Evolutionary conservation across 148 eudicot genomes (phyloP), one percentile per base, ranked within the genome.

Genomic region (Silene uniflora): DNA sequence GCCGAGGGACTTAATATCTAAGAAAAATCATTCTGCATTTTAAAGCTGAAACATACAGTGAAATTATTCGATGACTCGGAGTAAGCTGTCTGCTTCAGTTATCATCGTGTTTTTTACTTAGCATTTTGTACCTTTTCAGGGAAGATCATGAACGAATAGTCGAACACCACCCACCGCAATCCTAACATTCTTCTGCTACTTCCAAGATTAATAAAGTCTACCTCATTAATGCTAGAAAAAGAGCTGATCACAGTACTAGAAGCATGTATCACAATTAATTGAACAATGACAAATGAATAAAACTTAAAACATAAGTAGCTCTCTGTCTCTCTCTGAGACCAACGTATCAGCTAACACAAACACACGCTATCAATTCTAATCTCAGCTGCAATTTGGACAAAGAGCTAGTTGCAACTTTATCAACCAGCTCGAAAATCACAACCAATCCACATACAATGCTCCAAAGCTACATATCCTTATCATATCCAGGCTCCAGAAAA

Each of bases 321-420:
- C 32, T 10, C 18, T 3, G 7, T 59, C 62, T 10, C 19, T 59
- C 62, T 17, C 23, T 5, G 14, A 64, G 13, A 29, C 44, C 32
- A 19, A 8, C 12, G 21, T 21, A 32, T 73, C 47, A 25, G 66
- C 59, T 16, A 6, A 27, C 27, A 24, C 49, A 66, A 10, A 2
- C 3, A 47, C 10, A 75, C 64, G 21, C 13, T 10, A 32, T 52
- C 75, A 71, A 71, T 5, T 27, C 42, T 78, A 42, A 16, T 61
- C 49, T 21, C 29, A 77, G 29, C 61, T 18, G 14, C 17, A 52
- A 52, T 49, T 49, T 13, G 8, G 60, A 0, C 22, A 23, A 13
- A 35, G 1, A 49, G 62, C 71, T 32, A 54, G 69, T 75, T 35
- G 7, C 72, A 67, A 75, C 62, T 46, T 1, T 25, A 23, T 25